A percentile compares a stretch with the other conserved stretches of the same genome.
These are phyloP conservation scores for Trichocladium antarcticum DNA, from an alignment of 495 filamentous ascomycete species.

Conservation along the genomic window DNA sequence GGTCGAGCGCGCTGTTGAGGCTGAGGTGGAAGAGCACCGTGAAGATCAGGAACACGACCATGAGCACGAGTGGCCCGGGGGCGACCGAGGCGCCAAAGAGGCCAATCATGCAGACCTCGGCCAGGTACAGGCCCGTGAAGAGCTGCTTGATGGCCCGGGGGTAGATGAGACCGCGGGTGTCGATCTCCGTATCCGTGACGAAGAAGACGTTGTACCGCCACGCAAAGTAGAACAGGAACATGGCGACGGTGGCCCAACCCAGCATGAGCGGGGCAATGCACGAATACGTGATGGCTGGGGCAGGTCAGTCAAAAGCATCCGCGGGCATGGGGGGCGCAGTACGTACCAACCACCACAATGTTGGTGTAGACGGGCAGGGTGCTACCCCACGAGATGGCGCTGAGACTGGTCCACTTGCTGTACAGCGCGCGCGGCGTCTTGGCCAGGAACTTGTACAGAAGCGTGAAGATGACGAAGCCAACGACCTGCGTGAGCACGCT, in stretches of 20 bases:
- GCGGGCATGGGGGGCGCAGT: neutral
- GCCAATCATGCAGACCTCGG: constrained; percentile 78
- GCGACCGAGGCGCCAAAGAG: constrained; percentile 67
- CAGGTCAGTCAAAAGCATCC: constrained; percentile 4
- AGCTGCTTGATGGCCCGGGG: constrained; percentile 84
- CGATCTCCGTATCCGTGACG: constrained; percentile 71
- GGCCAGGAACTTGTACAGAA: constrained; percentile 59
- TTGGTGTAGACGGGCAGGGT: constrained; percentile 79
- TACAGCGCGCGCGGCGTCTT: constrained; percentile 48
- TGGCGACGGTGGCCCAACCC: constrained; percentile 72
- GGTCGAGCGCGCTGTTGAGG: constrained; percentile 66
- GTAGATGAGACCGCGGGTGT: constrained; percentile 86
- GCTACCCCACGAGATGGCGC: constrained; percentile 73
- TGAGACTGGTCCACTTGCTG: constrained; percentile 49
- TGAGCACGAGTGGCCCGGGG: constrained; percentile 68
- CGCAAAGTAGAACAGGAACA: constrained; percentile 82
- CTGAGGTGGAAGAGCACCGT: constrained; percentile 72
- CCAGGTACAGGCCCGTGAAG: constrained; percentile 76
- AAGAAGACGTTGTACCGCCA: constrained; percentile 95
- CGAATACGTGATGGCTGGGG: constrained; percentile 67
- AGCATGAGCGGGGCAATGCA: constrained; percentile 85
- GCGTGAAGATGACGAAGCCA: constrained; percentile 63
- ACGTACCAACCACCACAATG: constrained; percentile 67
- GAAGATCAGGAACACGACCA: constrained; percentile 72
- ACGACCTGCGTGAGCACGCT: constrained; percentile 64